Base-by-base conservation (phyloP, 2,329 filamentous ascomycete genomes). In the Cladophialophora chaetospira region DNA sequence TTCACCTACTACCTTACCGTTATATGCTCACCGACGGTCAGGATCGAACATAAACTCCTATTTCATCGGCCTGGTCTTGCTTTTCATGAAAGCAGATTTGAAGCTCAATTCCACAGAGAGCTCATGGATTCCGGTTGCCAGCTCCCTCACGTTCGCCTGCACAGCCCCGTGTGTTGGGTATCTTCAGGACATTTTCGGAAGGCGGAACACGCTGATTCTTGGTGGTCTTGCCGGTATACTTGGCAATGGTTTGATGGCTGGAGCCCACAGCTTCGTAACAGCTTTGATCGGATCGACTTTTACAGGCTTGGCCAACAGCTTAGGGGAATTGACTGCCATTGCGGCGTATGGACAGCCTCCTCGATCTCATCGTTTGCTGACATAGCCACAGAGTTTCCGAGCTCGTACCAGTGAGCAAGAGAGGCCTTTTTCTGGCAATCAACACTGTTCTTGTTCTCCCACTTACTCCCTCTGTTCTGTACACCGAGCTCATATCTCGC, bases 401-500 rank as follows among this genome's bases (percentile, higher is more conserved):
- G 15, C 38, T 62, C 21, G 59, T 62, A 8, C 56, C 59, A 11
- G 49, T 62, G 15, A 35, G 35, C 4, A 33, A 56, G 15, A 17
- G 59, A 29, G 56, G 52, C 6, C 13, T 50, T 21, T 36, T 17
- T 38, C 25, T 58, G 11, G 50, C 40, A 10, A 1, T 61, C 2
- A 44, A 58, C 17, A 61, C 51, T 17, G 44, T 21, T n/a, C 50
- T 11, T 11, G 28, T 57, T 29, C 3, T 57, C 11, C 56, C 59
- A 5, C 54, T 62, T 36, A 40, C 15, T 2, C 58, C 55, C 9
- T 61, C 58, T 23, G 45, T 61, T 10, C 69, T 87, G 23, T 87
- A 79, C 70, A 82, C 76, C 21, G 83, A 87, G 66, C 74, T 85
- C 17, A 77, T 80, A 54, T 72, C 77, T 5, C n/a, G 35, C 8